phyloP scores from a whole-genome alignment of 2,329 filamentous ascomycete genomes.

The Ophiostoma montium region DNA sequence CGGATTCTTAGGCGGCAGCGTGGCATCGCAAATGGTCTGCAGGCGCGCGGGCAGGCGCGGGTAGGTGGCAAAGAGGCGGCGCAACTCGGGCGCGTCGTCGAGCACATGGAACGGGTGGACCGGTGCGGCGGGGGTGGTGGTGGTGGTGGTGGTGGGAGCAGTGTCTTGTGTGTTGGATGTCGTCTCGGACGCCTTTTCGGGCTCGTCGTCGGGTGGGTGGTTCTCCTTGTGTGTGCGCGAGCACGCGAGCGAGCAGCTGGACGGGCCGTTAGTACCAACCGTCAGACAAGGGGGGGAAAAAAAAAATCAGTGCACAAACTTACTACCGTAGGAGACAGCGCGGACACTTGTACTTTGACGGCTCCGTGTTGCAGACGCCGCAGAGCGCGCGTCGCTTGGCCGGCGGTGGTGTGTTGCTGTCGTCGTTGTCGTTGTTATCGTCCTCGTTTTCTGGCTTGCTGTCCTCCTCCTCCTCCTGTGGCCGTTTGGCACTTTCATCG shows the following conservation, averaged over 20 bases:
- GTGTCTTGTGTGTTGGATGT: too few species aligned
- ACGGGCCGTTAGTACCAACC: not conserved
- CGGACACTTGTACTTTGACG: slow-evolving; percentile 50
- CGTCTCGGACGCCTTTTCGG: too few species aligned
- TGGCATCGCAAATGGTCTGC: slow-evolving; percentile 33
- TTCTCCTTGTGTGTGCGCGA: slow-evolving; percentile 22
- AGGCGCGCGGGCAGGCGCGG: slow-evolving; percentile 34
- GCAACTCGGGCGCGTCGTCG: slow-evolving; percentile 34
- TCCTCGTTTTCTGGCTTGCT: not conserved
- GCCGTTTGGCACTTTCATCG: not conserved
- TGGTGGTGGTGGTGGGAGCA: slow-evolving; percentile 7
- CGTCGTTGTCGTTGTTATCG: not conserved
- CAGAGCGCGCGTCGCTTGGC: slow-evolving; percentile 26
- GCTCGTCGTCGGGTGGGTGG: slow-evolving; percentile 15
- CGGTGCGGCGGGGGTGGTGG: not conserved
- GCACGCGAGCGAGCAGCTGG: slow-evolving; percentile 45
- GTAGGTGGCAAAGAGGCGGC: slow-evolving; percentile 37
- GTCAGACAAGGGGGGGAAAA: not conserved
- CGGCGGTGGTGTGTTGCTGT: slow-evolving; percentile 9
- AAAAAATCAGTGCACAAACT: slow-evolving; percentile 18
- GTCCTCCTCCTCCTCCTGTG: not conserved
- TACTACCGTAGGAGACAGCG: slow-evolving; percentile 45
- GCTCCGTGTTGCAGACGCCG: slow-evolving; percentile 35
- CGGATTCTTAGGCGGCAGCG: slow-evolving; percentile 27
- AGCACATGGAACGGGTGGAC: slow-evolving; percentile 37